Base-by-base conservation (phyloP, 768 basidiomycete species). In the Tulasnella sp. region DNA sequence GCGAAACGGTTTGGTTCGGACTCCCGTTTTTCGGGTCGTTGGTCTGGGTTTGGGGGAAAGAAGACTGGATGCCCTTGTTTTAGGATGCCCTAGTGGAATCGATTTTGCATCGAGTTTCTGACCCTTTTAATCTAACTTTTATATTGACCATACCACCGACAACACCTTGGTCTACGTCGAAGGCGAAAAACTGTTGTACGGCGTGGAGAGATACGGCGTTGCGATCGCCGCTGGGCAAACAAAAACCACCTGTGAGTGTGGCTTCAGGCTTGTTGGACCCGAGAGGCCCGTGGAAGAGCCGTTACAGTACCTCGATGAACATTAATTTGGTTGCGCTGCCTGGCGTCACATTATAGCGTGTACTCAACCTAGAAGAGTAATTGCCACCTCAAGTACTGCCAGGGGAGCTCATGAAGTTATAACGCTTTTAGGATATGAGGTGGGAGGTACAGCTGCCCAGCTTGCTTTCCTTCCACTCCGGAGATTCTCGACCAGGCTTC, bases 391-490 rank as follows among this genome's bases (percentile, higher is more conserved):
- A 21, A 96, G 99, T 16, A 97, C 98, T 9, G 88, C 88, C 48
- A 90, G 98, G 62, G 97, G 98, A 1, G 95, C 98, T 0, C 86
- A 92, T 24, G 98, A 99, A 86, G 91, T 98, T 19, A 97, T 97
- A 8, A 89, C 91, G 2, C 87, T 92, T 4, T 88, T 98, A 27
- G 98, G 98, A 16, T 94, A 98, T 80, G 95, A 97, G 88, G 95
- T 94, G 76, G 18, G 87, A 77, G 19, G 44, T 4, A 24, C 14
- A 39, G 27, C 58, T 56, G 10, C 2, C 27, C 31, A 21, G 34
- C 62, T 74, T 3, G 42, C 58, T 76, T 48, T 80, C 62, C 74
- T 75, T 56, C 12, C 19, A 16, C 36, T 46, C 42, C 40, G 68
- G 56, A 79, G 24, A n/a, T 52, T 12, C 21, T 72, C 46, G 46